A percentile compares a stretch with the other conserved stretches of the same genome.
Conservation (phyloP, 495 filamentous ascomycete genomes). For the Podospora pseudocomata region DNA sequence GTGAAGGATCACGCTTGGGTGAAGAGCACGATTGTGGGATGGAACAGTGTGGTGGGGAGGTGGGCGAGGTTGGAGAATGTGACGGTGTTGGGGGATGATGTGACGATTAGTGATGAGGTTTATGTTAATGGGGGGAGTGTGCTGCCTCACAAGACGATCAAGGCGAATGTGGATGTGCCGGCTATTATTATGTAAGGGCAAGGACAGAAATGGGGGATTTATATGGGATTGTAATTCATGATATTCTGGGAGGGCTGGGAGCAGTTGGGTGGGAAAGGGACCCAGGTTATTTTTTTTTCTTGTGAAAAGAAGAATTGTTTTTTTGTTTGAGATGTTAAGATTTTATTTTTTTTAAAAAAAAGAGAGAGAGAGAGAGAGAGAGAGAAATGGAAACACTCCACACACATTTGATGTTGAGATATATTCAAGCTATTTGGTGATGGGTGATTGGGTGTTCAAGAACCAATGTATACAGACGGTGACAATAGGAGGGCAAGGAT, state of each 20-base stretch:
- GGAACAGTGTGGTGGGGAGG: conserved; percentile 93
- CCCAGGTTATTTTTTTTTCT: background rate
- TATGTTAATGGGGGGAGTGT: conserved; percentile 98
- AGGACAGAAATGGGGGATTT: too few species aligned
- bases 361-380: background rate
- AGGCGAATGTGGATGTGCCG: conserved; percentile 91
- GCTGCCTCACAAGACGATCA: conserved; percentile 98
- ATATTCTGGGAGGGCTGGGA: background rate
- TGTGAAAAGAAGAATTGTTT: background rate
- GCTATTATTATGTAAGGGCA: conserved; percentile 75
- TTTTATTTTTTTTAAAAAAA: background rate
- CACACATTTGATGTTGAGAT: background rate
- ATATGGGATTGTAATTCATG: background rate
- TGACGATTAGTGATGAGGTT: conserved; percentile 97
- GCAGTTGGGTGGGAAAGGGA: too few species aligned
- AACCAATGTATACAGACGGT: background rate
- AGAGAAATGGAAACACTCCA: background rate
- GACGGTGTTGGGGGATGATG: conserved; percentile 93
- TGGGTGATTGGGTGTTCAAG: background rate
- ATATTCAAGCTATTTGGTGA: background rate
- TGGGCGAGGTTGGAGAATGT: conserved; percentile 99
- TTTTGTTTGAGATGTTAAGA: background rate
- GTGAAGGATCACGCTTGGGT: conserved; percentile 99
- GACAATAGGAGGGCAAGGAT: background rate
- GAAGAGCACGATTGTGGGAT: conserved; percentile 98